Conservation (phyloP, 2,329 filamentous ascomycete species). For the Hymenoscyphus infarciens region DNA sequence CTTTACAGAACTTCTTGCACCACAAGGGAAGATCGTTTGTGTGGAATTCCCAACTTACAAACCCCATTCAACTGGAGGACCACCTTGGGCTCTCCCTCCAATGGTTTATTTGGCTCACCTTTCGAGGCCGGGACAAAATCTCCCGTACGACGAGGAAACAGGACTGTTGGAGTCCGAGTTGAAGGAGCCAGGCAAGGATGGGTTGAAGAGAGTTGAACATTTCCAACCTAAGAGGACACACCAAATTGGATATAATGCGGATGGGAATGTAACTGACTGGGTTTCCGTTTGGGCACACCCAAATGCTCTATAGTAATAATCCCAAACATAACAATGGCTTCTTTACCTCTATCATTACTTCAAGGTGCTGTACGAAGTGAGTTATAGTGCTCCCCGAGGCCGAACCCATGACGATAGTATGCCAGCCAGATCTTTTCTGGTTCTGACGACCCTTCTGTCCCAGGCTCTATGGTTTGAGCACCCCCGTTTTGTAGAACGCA, state of each 20-base stretch:
- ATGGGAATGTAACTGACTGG: constrained; percentile 49
- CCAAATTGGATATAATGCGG: constrained; percentile 41
- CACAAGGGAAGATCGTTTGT: constrained; percentile 53
- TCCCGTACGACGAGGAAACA: constrained; percentile 57
- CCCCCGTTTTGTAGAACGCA: constrained; percentile 81
- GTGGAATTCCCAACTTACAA: constrained; percentile 79
- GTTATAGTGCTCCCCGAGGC: constrained; percentile 96
- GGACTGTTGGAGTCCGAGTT: constrained; percentile 47
- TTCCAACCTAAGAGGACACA: constrained; percentile 51
- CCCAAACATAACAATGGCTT: background rate
- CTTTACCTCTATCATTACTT: constrained; percentile 11
- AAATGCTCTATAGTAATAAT: constrained; percentile 7
- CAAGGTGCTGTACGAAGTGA: constrained; percentile 56
- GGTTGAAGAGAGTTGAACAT: constrained; percentile 44
- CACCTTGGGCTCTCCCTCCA: constrained; percentile 68
- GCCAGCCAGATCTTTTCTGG: constrained; percentile 72
- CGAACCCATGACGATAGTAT: constrained; percentile 92
- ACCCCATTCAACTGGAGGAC: constrained; percentile 59
- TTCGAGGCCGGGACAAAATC: constrained; percentile 61
- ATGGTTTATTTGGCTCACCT: constrained; percentile 71
- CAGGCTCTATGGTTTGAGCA: constrained; percentile 68
- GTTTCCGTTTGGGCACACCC: constrained; percentile 50
- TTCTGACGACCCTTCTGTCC: constrained; percentile 40
- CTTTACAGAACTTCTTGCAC: constrained; percentile 48
- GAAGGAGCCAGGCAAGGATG: constrained; percentile 39